Evolutionary conservation across 306 rosid genomes (phyloP), one percentile per base, ranked within the genome.

Genomic region (Morella rubra): DNA sequence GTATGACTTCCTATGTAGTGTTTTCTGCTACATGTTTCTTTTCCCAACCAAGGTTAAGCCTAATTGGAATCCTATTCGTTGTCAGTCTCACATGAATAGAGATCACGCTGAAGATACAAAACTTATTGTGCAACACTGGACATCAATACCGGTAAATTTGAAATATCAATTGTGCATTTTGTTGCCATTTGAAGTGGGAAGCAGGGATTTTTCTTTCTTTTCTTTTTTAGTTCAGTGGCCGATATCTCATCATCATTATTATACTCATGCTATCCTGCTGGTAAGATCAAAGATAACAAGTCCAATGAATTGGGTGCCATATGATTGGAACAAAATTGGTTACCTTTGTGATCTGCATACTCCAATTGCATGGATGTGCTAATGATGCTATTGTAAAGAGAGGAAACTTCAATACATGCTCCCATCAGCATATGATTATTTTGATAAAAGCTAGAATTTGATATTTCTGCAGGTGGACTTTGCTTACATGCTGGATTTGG

Each of bases 91-190:
- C 82, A 92, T 95, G 98, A 95, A 95, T 86, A 88, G 83, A 85
- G 98, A 95, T 85, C 98, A 95, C 77, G 86, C 86, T 77, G 97
- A 90, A 64, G 98, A 95, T 86, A 95, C 97, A 73, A 95, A 88
- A 81, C 88, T 67, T 79, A 95, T 95, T 53, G 98, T 95, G 80
- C 89, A 86, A 84, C 92, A 92, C 61, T 90, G 97, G 82, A 88
- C 93, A 19, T 88, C 95, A 11, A 81, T 95, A 85, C 97, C 87
- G 85, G 98, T 95, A 92, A 92, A 74, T 53, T 59, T 18, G 19
- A 3, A 68, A 55, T 59, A 76, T 66, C 74, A 59, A 66, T 51
- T 49, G 27, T 24, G 73, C 46, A 52, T 69, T 51, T 16, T 82
- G 72, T 46, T 69, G 47, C 41, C 71, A 67, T 67, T 53, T 73